Evolutionary conservation across 768 basidiomycete species (phyloP), one percentile per base, ranked within the genome.

Genomic region (Daedaleopsis sinensis): DNA sequence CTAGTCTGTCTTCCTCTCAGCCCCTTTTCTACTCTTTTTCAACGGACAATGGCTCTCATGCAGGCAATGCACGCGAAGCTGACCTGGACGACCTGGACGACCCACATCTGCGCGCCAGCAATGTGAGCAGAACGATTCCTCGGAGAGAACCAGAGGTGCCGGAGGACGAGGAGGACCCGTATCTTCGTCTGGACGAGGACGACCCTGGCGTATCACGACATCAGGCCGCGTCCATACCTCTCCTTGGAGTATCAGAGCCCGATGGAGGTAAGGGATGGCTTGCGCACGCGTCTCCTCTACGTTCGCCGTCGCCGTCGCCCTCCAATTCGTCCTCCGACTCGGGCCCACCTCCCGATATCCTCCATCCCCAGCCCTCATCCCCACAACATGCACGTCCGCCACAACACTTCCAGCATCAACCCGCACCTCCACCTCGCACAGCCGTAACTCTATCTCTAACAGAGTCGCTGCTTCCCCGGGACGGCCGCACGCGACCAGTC

Each of bases 21-120:
- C 91, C 92, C 56, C 84, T 94, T 73, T 94, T 94, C 80, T 94
- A 90, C 80, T 93, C 91, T 19, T 93, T 93, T 74, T 87, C 87
- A 48, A 91, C 90, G 64, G 89, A 91, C 76, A 81, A 86, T 56
- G 89, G 82, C 57, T 85, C 79, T 61, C 81, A 82, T 72, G 75
- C 77, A 66, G 84, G 80, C 61, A 75, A 79, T 69, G 73, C 77
- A 62, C 72, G 77, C 64, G 77, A 80, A 60, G 73, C 73, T 39
- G 84, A 87, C 70, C 70, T 82, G 27, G 89, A 90, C 71, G 90
- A 92, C 77, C 69, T 81, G 36, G 88, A 91, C 71, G 91, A 93
- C 73, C 91, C 91, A 1, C 90, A 91, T 76, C 77, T 92, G 35
- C 78, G 81, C 61, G 68, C 78, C 55, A 75, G 80, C 64, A 66